These are phyloP conservation scores for Zymoseptoria pseudotritici DNA, from an alignment of 2,329 filamentous ascomycete species.

Conservation along the genomic window DNA sequence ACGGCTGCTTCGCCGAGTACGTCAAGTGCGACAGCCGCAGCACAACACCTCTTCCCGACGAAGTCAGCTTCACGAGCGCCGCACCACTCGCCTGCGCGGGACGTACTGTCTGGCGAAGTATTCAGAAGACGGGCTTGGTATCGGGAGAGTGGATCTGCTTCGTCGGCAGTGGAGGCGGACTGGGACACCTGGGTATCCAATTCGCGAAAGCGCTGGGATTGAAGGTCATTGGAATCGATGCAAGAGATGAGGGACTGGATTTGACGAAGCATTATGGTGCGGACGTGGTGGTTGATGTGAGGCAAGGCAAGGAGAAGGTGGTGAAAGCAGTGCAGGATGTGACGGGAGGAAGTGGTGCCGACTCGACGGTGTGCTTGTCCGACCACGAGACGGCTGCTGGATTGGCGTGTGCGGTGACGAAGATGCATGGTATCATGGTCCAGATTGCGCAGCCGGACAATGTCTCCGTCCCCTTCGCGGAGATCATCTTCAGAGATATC, in stretches of 20 bases:
- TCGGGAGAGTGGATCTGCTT: constrained; percentile 35
- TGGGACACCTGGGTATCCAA: constrained; percentile 48
- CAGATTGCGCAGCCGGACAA: constrained; percentile 50
- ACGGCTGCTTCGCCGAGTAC: constrained; percentile 54
- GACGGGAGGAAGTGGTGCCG: constrained; percentile 44
- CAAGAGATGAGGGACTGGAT: constrained; percentile 46
- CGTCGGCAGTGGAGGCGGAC: constrained; percentile 45
- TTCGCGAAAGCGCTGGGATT: constrained; percentile 47
- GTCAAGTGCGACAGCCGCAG: constrained; percentile 43
- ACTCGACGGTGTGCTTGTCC: constrained; percentile 48
- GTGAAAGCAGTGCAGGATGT: constrained; percentile 42
- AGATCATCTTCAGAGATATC: constrained; percentile 50
- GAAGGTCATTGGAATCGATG: constrained; percentile 48
- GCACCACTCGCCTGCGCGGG: constrained; percentile 53
- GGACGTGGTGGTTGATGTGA: constrained; percentile 44
- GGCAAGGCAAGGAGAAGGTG: constrained; percentile 41
- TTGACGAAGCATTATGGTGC: constrained; percentile 44
- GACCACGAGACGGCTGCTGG: constrained; percentile 46
- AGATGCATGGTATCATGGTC: constrained; percentile 52
- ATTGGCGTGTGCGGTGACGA: constrained; percentile 48
- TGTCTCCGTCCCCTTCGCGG: constrained; percentile 35
- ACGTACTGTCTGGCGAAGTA: constrained; percentile 43
- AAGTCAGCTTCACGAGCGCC: constrained; percentile 44
- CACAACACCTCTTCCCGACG: constrained; percentile 42
- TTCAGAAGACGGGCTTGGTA: constrained; percentile 37